These are phyloP conservation scores for Beta macrorhiza DNA, from an alignment of 179 eudicot genomes.

Conservation along the genomic window DNA sequence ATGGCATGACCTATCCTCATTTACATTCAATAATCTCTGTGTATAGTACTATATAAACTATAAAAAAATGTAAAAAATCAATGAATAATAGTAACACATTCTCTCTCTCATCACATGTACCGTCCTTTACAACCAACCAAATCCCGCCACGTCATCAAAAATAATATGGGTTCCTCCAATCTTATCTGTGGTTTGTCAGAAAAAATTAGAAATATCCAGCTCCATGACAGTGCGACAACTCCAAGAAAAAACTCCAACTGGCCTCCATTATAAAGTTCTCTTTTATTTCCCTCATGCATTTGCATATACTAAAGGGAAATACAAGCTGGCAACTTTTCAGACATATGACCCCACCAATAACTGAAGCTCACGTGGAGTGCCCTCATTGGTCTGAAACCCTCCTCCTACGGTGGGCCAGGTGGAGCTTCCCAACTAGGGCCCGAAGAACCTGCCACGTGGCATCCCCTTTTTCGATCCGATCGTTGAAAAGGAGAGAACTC, in stretches of 20 bases:
- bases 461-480: conserved; percentile 46
- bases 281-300: background rate
- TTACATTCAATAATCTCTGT: background rate
- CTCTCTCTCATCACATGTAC: conserved; percentile 23
- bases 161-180: background rate
- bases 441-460: conserved; percentile 68
- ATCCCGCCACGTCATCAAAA: conserved; percentile 14
- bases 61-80: background rate
- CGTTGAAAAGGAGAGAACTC: conserved; percentile 55
- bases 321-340: conserved; percentile 24
- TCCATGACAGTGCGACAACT: conserved; percentile 13
- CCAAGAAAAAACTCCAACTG: conserved; percentile 28
- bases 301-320: background rate
- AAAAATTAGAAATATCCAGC: background rate
- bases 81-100: background rate
- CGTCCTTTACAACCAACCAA: conserved; percentile 17
- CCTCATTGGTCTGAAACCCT: conserved; percentile 36
- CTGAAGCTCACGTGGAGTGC: conserved; percentile 15
- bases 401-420: conserved; percentile 30
- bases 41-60: background rate
- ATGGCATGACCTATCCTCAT: background rate
- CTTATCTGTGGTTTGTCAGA: conserved; percentile 26
- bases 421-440: conserved; percentile 36
- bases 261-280: conserved; percentile 16
- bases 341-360: conserved; percentile 12